These are phyloP conservation scores for Rhodotorula sp. DNA, from an alignment of 1,284 basidiomycete genomes.

Conservation along the genomic window DNA sequence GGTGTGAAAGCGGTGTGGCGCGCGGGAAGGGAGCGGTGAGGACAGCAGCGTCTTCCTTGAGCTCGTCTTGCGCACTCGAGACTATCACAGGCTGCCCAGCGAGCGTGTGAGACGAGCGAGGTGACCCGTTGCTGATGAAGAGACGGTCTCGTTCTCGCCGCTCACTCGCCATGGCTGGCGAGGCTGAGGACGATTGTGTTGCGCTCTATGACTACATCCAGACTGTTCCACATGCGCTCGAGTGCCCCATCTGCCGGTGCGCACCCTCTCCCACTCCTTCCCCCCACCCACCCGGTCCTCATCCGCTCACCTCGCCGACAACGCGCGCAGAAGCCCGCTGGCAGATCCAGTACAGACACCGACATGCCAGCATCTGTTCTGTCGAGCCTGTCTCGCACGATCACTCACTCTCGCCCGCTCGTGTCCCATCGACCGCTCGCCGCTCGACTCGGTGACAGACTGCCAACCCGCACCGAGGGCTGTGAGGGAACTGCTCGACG, in stretches of 20 bases:
- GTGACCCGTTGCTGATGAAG: neutral
- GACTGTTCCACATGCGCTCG: conserved; percentile 12
- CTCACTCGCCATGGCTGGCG: neutral
- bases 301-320: neutral
- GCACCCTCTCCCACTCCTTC: neutral
- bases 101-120: neutral
- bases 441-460: neutral
- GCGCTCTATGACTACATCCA: conserved; percentile 4
- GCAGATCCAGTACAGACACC: conserved; percentile 21
- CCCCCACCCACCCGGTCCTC: neutral
- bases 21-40: too few relatives aligned
- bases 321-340: conserved; percentile 1
- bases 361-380: conserved; percentile 30
- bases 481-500: conserved; percentile 32
- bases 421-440: conserved; percentile 38
- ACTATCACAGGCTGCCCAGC: neutral
- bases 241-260: conserved; percentile 34
- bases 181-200: neutral
- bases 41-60: too few relatives aligned
- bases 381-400: conserved; percentile 25
- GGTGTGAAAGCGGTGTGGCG: neutral
- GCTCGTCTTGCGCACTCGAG: too few relatives aligned
- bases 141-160: neutral
- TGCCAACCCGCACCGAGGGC: conserved; percentile 29
- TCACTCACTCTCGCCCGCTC: conserved; percentile 25